These are phyloP conservation scores for Aspergillus felis DNA, from an alignment of 2,329 filamentous ascomycete genomes.

Conservation along the genomic window DNA sequence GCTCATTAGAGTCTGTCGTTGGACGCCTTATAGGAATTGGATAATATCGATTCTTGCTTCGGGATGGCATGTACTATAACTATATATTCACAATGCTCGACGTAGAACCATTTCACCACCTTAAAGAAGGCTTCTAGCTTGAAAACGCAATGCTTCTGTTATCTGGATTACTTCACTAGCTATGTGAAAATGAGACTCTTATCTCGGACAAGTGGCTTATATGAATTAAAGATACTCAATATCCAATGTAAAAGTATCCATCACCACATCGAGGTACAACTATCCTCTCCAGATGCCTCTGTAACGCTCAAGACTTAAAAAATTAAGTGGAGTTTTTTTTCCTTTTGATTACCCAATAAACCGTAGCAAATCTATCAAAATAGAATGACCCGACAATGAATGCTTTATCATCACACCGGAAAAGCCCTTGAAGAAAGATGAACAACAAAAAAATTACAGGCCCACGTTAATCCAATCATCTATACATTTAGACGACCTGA, in stretches of 20 bases:
- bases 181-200: too few relatives aligned
- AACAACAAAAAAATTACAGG: slow-evolving; percentile 9
- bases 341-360: slow-evolving; percentile 7
- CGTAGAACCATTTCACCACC: too few relatives aligned
- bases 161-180: too few relatives aligned
- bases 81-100: too few relatives aligned
- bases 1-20: too few relatives aligned
- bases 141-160: too few relatives aligned
- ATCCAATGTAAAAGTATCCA: not conserved
- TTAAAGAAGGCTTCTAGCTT: too few relatives aligned
- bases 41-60: too few relatives aligned
- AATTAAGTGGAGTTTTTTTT: slow-evolving; percentile 19
- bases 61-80: too few relatives aligned
- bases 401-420: slow-evolving; percentile 14
- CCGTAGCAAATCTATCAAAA: slow-evolving; percentile 16
- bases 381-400: slow-evolving; percentile 4
- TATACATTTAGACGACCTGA: slow-evolving; percentile 52
- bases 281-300: not conserved
- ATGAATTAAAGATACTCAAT: not conserved
- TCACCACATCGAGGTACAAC: not conserved
- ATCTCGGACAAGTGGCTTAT: not conserved
- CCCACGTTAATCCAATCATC: slow-evolving; percentile 11
- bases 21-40: too few relatives aligned
- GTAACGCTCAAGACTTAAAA: not conserved
- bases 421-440: slow-evolving; percentile 9